Base-by-base conservation (phyloP, 331 rosid genomes). In the Acacia concinna region DNA sequence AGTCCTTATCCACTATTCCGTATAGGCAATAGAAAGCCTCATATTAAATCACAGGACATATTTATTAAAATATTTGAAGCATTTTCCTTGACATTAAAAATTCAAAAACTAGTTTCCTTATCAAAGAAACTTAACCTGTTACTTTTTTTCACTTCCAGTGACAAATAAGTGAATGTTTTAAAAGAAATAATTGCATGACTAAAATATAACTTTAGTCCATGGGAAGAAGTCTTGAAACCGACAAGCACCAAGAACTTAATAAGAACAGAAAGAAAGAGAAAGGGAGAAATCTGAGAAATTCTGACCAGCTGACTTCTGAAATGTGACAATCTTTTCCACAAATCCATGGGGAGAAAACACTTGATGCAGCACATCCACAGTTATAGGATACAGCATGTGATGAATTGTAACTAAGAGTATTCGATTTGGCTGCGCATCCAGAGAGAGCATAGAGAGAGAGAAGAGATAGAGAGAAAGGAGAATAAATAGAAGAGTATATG, bases 251-350 rank as follows among this genome's bases (percentile, higher is more conserved):
- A 34, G 68, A 73, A 28, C 28, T 32, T 63, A 57, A 78, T 65
- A 57, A 62, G 82, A 73, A 84, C 75, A 77, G 89, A 85, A 76
- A 90, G 46, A 87, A 91, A 77, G 75, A 83, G 85, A 83, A 76
- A 87, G 77, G 87, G 77, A 89, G 90, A 88, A 88, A 87, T 89
- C 92, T 87, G 82, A 85, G 83, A 85, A 88, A 86, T 76, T 87
- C 97, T 91, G 92, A 94, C 97, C 98, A 87, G 98, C 97, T 81
- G 98, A 94, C 94, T 91, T 94, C 97, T 91, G 97, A 85, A 94
- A 94, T 1, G 97, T 94, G 82, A 94, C 98, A 77, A 94, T 90
- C 94, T 94, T 94, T 89, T 94, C 97, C 83, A 94, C 97, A 88
- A 87, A 86, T 79, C 98, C 98, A 83, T 94, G 97, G 79, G 97